These are phyloP conservation scores for Chenopodium quinoa DNA, from an alignment of 148 eudicot genomes.

Conservation along the genomic window DNA sequence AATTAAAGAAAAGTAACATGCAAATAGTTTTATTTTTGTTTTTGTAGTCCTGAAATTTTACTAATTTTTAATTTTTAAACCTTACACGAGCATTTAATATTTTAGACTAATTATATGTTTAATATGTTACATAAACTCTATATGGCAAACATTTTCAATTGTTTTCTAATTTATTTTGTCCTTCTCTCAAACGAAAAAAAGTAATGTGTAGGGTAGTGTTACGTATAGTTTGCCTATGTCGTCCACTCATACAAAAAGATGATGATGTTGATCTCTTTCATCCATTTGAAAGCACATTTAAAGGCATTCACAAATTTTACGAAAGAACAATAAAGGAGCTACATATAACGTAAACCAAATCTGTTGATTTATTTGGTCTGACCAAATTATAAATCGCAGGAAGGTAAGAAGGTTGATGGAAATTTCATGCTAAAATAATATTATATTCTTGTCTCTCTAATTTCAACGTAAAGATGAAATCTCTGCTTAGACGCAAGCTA, in stretches of 20 bases:
- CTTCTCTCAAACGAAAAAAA: not conserved
- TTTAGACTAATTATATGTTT: no score
- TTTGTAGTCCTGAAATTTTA: no score
- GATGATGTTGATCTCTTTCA: conserved; percentile 14
- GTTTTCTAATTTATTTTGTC: not conserved
- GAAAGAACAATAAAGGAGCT: not conserved
- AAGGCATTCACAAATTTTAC: conserved; percentile 8
- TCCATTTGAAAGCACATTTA: not conserved
- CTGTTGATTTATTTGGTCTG: not conserved
- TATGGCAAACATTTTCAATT: not conserved
- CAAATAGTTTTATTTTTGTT: no score
- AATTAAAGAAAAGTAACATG: no score
- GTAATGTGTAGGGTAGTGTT: conserved; percentile 19
- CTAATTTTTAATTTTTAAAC: no score
- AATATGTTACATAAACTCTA: not conserved
- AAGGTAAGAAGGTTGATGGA: not conserved
- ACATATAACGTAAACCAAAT: not conserved
- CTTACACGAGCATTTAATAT: no score
- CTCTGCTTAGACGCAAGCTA: no score
- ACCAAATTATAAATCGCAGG: not conserved
- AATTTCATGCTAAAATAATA: not conserved
- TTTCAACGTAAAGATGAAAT: no score
- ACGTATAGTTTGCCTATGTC: conserved; percentile 17
- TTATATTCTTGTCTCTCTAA: not conserved
- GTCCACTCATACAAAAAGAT: conserved; percentile 25